phyloP scores from a whole-genome alignment of 176 grass and related monocot species.

The Guadua angustifolia region DNA sequence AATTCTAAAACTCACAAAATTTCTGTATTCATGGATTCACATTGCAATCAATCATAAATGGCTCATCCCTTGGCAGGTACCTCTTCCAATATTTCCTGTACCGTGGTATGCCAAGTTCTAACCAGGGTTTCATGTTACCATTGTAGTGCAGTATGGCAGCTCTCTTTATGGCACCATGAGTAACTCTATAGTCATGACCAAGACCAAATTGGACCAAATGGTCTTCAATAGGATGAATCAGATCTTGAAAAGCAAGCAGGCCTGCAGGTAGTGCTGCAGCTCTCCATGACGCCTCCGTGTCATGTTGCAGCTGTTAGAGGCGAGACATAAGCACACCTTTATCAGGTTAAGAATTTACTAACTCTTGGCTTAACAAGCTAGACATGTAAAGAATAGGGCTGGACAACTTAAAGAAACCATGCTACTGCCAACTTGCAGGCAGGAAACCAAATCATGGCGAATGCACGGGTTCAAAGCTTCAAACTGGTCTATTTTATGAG shows the following conservation, averaged over 20 bases:
- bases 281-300: slow-evolving; percentile 57
- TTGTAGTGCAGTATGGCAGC: slow-evolving; percentile 67
- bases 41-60: slow-evolving; percentile 74
- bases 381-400: not conserved
- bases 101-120: slow-evolving; percentile 62
- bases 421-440: not conserved
- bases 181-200: slow-evolving; percentile 69
- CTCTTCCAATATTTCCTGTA: slow-evolving; percentile 84
- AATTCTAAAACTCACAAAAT: not conserved
- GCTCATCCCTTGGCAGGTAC: slow-evolving; percentile 62
- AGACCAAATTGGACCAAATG: slow-evolving; percentile 60
- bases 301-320: slow-evolving; percentile 52
- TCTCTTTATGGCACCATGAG: slow-evolving; percentile 51
- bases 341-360: slow-evolving; percentile 16
- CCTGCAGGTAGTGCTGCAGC: slow-evolving; percentile 54
- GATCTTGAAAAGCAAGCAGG: slow-evolving; percentile 66
- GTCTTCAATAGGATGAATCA: slow-evolving; percentile 55
- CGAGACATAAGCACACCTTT: not conserved
- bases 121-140: slow-evolving; percentile 87
- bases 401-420: not conserved
- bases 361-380: slow-evolving; percentile 1
- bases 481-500: not conserved
- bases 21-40: slow-evolving; percentile 59
- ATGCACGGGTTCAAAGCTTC: not conserved
- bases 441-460: not conserved